Evolutionary conservation across 139 green algal genomes (phyloP), one percentile per base, ranked within the genome.

Genomic region (Ettlia oleoabundans): DNA sequence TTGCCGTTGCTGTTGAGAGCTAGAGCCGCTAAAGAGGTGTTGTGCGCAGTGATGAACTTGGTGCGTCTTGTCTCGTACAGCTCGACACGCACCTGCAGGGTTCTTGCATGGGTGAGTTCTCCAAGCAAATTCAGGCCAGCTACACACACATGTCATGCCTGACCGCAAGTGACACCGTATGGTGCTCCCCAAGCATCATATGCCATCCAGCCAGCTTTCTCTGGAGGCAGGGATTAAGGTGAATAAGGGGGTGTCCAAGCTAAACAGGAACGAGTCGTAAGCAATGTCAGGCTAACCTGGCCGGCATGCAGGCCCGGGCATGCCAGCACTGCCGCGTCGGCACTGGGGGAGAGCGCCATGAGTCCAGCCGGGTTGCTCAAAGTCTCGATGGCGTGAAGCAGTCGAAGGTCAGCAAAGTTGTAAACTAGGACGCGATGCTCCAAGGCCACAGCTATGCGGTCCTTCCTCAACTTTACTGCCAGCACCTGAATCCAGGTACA

Each of bases 331-430:
- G 92, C 96, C 28, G 83, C 85, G 53, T 97, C 95, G 40, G 92
- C 68, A 0, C 87, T 74, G n/a, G 94, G 89, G 15, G 90, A 97
- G 33, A 99, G 84, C 18, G 94, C 92, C 47, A 97, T 84, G 24
- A 99, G 86, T 26, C 97, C 97, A 37, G 83, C 76, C 3, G 86
- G 79, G 87, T 99, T 99, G 84, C 84, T 80, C 40, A 94, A 75
- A 2, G 97, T 99, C 85, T 99, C 96, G 21, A 96, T 96, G 38
- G 94, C 87, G 65, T 98, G 94, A 82, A 98, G 80, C 80, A 98
- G 92, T 80, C 92, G 92, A 38, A 99, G 89, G 86, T 98, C 96
- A 1, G 91, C 91, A 83, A 99, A 98, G 85, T 98, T 96, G 88
- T 99, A 99, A 2, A 98, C 88, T 51, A 78, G 35, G 33, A 91